These are phyloP conservation scores for Verticillium zaregamsianum DNA, from an alignment of 2,329 filamentous ascomycete genomes.

Conservation along the genomic window DNA sequence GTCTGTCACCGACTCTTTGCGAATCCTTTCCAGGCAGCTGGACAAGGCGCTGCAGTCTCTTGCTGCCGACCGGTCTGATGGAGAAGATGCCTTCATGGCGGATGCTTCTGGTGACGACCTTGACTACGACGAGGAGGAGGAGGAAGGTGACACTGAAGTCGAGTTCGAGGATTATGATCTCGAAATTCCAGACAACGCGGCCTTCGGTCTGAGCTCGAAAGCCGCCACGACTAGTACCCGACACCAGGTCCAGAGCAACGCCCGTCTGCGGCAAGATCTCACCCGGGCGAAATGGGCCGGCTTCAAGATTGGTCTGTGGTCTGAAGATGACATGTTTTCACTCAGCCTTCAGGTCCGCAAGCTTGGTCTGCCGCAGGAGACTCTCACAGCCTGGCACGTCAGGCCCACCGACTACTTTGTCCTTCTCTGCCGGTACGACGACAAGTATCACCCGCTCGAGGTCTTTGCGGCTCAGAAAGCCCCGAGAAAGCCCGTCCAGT, in stretches of 20 bases:
- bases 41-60: constrained; percentile 16
- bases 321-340: constrained; percentile 51
- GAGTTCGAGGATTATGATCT: constrained; percentile 27
- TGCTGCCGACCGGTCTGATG: constrained; percentile 23
- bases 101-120: constrained; percentile 29
- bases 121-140: constrained; percentile 26
- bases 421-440: constrained; percentile 62
- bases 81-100: constrained; percentile 20
- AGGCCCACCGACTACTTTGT: constrained; percentile 64
- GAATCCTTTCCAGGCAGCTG: constrained; percentile 18
- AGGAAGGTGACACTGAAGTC: constrained; percentile 23
- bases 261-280: constrained; percentile 51
- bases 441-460: constrained; percentile 58
- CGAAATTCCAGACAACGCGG: constrained; percentile 25
- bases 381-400: constrained; percentile 74
- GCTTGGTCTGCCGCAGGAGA: constrained; percentile 69
- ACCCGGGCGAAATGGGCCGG: constrained; percentile 57
- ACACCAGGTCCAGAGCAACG: constrained; percentile 4
- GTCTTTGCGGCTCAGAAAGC: constrained; percentile 37
- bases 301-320: constrained; percentile 64
- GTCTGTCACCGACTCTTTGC: constrained; percentile 35
- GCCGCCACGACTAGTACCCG: constrained; percentile 22
- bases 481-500: constrained; percentile 34
- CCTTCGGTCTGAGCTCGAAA: constrained; percentile 7
- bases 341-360: constrained; percentile 67